A percentile compares a stretch with the other conserved stretches of the same genome.
phyloP scores from a whole-genome alignment of 2,329 filamentous ascomycete genomes.

The Talaromyces sp. region DNA sequence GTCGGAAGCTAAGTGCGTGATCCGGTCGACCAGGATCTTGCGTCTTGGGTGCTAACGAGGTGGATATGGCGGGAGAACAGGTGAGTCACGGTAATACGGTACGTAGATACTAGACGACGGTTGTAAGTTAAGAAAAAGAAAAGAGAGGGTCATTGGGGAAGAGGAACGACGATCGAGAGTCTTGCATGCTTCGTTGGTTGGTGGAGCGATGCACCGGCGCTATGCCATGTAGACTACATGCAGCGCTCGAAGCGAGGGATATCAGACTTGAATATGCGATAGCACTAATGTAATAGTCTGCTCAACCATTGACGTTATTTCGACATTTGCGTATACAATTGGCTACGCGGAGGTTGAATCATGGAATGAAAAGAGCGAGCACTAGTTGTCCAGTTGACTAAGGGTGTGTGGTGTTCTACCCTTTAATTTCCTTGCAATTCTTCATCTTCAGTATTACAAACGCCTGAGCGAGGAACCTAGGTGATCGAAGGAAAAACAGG shows the following conservation, averaged over 20 bases:
- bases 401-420: background rate
- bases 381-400: background rate
- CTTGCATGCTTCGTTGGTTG: background rate
- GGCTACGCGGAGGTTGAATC: background rate
- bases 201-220: constrained; percentile 1
- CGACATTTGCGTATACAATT: background rate
- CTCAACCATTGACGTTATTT: background rate
- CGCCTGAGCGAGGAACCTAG: background rate
- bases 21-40: constrained; percentile 1
- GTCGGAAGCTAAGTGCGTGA: constrained; percentile 3
- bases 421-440: background rate
- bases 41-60: background rate
- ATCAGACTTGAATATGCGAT: background rate
- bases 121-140: background rate
- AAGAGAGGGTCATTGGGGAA: background rate
- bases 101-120: background rate
- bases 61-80: background rate
- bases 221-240: background rate
- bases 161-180: background rate
- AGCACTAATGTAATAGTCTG: background rate
- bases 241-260: constrained; percentile 10
- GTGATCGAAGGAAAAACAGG: background rate
- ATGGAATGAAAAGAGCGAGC: background rate
- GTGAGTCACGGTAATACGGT: background rate
- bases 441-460: background rate